Conservation (phyloP, 768 basidiomycete species). For the Lactarius evosmus region DNA sequence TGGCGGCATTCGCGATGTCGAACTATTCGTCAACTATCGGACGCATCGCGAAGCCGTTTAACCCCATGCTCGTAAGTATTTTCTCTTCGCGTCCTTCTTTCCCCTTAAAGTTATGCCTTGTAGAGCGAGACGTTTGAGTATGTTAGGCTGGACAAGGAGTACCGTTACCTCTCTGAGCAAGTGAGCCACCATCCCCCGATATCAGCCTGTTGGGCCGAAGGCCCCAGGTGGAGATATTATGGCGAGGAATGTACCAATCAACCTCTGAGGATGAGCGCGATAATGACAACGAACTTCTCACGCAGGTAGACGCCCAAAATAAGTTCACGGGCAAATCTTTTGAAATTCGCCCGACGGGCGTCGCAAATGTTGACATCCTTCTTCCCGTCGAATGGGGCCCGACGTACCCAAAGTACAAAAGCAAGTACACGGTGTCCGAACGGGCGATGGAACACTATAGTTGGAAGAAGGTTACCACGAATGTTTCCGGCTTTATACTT, state of each 20-base stretch:
- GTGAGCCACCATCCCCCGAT: conserved; percentile 98
- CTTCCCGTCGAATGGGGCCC: conserved; percentile 65
- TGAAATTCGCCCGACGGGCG: conserved; percentile 93
- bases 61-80: conserved; percentile 80
- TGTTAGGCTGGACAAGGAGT: conserved; percentile 80
- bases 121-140: conserved; percentile 95
- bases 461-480: conserved; percentile 94
- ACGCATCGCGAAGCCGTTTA: conserved; percentile 95
- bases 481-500: conserved; percentile 88
- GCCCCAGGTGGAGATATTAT: conserved; percentile 85
- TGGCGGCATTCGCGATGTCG: conserved; percentile 96
- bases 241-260: conserved; percentile 62
- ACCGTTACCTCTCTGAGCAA: conserved; percentile 93
- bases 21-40: conserved; percentile 97
- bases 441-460: conserved; percentile 83
- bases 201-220: conserved; percentile 93
- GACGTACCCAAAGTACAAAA: conserved; percentile 56
- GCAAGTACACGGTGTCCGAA: conserved; percentile 25
- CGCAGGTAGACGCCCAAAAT: conserved; percentile 90
- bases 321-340: conserved; percentile 96
- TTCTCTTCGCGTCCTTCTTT: neutral
- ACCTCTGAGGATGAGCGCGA: neutral
- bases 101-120: neutral
- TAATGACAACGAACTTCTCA: conserved; percentile 7
- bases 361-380: conserved; percentile 82